Base-by-base conservation (phyloP, 257 asterid genomes). In the Lantana camara region DNA sequence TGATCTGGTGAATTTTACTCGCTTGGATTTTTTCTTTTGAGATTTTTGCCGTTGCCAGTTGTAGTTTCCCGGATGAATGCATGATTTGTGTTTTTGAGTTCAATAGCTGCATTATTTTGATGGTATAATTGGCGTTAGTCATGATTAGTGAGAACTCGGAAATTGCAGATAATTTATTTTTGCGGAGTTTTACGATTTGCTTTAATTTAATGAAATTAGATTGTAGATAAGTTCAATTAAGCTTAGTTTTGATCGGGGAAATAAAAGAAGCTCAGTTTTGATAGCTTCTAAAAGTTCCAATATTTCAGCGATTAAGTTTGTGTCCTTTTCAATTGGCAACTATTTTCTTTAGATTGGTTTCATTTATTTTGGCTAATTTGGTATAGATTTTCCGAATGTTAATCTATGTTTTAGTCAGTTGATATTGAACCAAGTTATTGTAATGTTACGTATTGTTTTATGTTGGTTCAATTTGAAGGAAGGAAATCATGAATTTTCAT, bases 1-100 rank as follows among this genome's bases (percentile, higher is more conserved):
- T 93, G 85, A 87, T 93, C 91, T 74, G 87, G 99, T 93, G 77
- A 78, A 56, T 65, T 57, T 17, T 58, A 30, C 52, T 66, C 23
- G 52, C 56, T 44, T 70, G 13, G 53, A 47, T 45, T 46, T 57
- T 35, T 2, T 27, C 12, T 50, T 63, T 35, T 64, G 46, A 14
- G 9, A 23, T 54, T 30, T 38, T 4, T 38, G 41, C 65, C 55
- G 29, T 49, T 56, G 35, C 19, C 52, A 54, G 66, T 63, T 63
- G 63, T 17, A 19, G 19, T 47, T 49, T 9, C 32, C 5, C 1
- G 51, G 59, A 44, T 1, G 14, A 41, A 1, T 49, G 61, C 23
- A 34, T 56, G 58, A 64, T 62, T 61, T 67, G 6, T 57, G 38
- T 6, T 57, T 44, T 6, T 9, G 11, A 14, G 32, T 57, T 60